Evolutionary conservation across 352 stramenopile species (phyloP), one percentile per base, ranked within the genome.

Genomic region (Pythium biforme): DNA sequence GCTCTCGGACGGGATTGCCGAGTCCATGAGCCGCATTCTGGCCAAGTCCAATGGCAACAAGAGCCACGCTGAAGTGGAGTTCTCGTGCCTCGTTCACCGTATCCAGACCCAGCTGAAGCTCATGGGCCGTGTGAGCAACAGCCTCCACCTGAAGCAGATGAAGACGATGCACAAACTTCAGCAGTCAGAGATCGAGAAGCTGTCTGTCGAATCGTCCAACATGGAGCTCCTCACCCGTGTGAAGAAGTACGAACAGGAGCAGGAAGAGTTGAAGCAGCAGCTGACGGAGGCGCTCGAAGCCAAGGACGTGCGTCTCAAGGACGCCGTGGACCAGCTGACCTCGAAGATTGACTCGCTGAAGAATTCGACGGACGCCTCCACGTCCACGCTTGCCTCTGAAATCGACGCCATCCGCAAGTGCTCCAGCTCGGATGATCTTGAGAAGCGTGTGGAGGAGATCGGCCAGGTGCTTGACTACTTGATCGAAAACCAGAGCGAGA

Each of bases 81-180:
- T 81, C 25, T 69, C 68, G 39, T 72, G 68, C 25, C 25, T 81
- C 19, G 60, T 81, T 29, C 70, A 69, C 25, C 74, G 74, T 51
- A 78, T 81, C 50, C 68, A 76, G 52, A 64, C 68, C 7, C 73
- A 78, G 57, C 62, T 81, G 49, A 78, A 74, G 50, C 60, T 81
- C 41, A 77, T 81, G 73, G 70, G 73, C 1, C 69, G 65, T 11
- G 71, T 72, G n/a, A 78, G 57, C 49, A 68, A 52, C 27, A 69
- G 55, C 20, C 74, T 81, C 34, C 67, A 73, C 17, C 57, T 73
- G 12, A 72, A 78, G 26, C 72, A 81, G 50, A 65, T 76, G 43
- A 62, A 70, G 41, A 75, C 73, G 22, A 55, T 71, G 17, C 27
- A 73, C 15, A 68, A 74, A 31, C 52, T 81, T 11, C 53, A 77